Conservation (phyloP, 2,329 filamentous ascomycete genomes). For the Herpomyces periplanetae region DNA sequence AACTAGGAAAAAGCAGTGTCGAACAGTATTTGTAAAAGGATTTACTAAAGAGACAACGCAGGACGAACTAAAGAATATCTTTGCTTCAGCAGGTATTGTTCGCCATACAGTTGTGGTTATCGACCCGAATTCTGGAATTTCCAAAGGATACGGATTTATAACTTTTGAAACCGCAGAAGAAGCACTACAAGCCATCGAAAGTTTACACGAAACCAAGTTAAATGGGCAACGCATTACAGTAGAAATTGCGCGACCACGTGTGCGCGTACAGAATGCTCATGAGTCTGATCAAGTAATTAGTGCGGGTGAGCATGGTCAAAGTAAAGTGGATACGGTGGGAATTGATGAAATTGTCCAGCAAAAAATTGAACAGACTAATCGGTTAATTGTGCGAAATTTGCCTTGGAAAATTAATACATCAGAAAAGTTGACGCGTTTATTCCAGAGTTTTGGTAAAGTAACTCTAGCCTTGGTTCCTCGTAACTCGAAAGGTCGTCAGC, state of each 20-base stretch:
- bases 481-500: constrained; percentile 21
- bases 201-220: constrained; percentile 37
- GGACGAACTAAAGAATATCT: no score
- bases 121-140: constrained; percentile 49
- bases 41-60: no score
- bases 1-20: no score
- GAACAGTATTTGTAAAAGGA: no score
- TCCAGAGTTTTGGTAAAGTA: constrained; percentile 61
- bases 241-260: constrained; percentile 52
- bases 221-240: constrained; percentile 46
- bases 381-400: constrained; percentile 60
- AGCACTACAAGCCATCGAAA: constrained; percentile 34
- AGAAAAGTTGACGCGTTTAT: constrained; percentile 37
- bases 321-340: constrained; percentile 7
- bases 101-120: constrained; percentile 75
- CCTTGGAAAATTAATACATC: constrained; percentile 77
- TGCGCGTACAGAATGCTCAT: constrained; percentile 19
- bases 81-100: no score
- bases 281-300: constrained; percentile 1
- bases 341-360: constrained; percentile 19
- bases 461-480: constrained; percentile 55
- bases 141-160: constrained; percentile 77
- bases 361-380: constrained; percentile 21
- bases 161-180: constrained; percentile 84
- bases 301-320: constrained; percentile 3